Evolutionary conservation across 176 grass and related monocot species (phyloP), one percentile per base, ranked within the genome.

Genomic region (Guadua angustifolia): DNA sequence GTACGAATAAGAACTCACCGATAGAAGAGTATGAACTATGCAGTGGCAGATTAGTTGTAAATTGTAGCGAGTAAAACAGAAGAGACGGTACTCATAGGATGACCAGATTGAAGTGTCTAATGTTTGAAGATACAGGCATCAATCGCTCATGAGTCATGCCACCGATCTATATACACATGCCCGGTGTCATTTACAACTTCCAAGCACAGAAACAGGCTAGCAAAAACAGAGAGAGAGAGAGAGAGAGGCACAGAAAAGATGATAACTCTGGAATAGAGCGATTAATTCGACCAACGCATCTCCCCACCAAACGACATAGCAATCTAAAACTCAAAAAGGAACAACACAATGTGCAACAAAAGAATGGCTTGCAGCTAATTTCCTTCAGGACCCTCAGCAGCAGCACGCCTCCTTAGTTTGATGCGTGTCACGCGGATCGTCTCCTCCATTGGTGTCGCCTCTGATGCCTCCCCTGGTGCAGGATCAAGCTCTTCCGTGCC

Each of bases 361-460:
- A 74, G 26, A 67, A 83, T 74, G 71, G 24, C 19, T 59, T 75
- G 39, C 82, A 38, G 43, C 43, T 87, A 87, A 83, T 87, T 90
- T 83, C 52, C 85, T 44, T 80, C 84, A 38, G 68, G 33, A 10
- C 46, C 85, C 74, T 89, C 82, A 10, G 77, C 69, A 18, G 87
- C 85, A 57, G 67, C 86, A 62, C 89, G 91, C 78, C 91, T 99
- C 83, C 93, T 95, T 72, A 99, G 84, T 81, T 91, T 95, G 62
- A 79, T 57, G 5, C 91, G 87, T 5, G 89, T 94, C 33, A 95
- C 66, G 5, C 91, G 91, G 71, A 99, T 92, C 13, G 96, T 92
- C 84, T 95, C 96, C 82, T 97, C 29, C 29, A 29, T 29, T 29
- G 29, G 29, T 29, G 29, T 29, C 29, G 0, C 29, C 29, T 29